Conservation (phyloP, 352 stramenopile species). For the Globisporangium irregulare region DNA sequence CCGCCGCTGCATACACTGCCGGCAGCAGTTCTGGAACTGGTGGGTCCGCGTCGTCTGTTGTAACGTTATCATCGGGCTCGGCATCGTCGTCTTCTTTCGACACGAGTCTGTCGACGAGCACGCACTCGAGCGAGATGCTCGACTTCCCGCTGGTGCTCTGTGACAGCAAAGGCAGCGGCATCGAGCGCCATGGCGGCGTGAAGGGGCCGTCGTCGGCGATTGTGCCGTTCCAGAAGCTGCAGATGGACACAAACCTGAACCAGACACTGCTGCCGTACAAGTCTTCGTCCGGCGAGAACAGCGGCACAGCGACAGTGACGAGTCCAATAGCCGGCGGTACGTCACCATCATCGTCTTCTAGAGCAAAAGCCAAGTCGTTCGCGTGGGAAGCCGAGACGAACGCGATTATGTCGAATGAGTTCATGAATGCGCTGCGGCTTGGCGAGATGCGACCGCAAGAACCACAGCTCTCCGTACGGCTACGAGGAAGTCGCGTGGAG, state of each 20-base stretch:
- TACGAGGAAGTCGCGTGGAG: constrained; percentile 67
- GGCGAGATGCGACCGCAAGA: constrained; percentile 45
- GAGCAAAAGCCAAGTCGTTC: constrained; percentile 29
- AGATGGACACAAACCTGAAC: constrained; percentile 76
- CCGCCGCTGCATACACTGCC: background rate
- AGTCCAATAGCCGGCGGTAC: background rate
- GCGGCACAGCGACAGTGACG: background rate
- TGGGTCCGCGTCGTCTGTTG: background rate
- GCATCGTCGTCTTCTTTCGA: constrained; percentile 10
- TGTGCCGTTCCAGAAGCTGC: constrained; percentile 81
- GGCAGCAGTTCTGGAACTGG: background rate
- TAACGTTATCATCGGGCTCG: constrained; percentile 1
- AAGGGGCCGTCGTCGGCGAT: constrained; percentile 45
- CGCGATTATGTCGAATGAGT: constrained; percentile 49
- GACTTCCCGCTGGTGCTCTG: constrained; percentile 66
- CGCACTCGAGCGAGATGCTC: constrained; percentile 18
- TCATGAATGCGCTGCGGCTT: constrained; percentile 67
- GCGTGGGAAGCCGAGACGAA: constrained; percentile 29
- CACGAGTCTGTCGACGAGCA: constrained; percentile 5
- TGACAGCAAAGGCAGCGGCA: constrained; percentile 19
- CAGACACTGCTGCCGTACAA: constrained; percentile 58
- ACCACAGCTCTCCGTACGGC: constrained; percentile 67
- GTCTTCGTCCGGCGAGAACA: background rate
- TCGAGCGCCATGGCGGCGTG: constrained; percentile 5
- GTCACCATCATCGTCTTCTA: background rate